Percentiles rank a stretch among this genome's conserved stretches.
These are phyloP conservation scores for Microdochium bolleyi DNA, from an alignment of 2,329 filamentous ascomycete genomes.

Conservation along the genomic window DNA sequence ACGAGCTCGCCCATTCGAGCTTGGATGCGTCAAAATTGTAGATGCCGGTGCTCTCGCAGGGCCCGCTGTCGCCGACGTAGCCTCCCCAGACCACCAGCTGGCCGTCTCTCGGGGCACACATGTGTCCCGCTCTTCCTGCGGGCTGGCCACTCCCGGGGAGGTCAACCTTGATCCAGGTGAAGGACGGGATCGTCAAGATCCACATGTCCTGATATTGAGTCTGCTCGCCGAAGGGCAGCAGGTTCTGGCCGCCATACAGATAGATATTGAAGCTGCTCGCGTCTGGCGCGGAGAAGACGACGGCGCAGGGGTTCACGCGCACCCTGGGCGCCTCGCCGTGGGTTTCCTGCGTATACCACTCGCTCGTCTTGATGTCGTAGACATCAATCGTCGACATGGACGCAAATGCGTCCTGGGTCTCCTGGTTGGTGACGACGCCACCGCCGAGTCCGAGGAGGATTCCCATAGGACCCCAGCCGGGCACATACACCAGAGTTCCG, in stretches of 20 bases:
- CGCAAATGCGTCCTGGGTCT: conserved; percentile 54
- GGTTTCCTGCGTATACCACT: conserved; percentile 69
- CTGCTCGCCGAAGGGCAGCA: conserved; percentile 51
- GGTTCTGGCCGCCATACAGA: conserved; percentile 69
- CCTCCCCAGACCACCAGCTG: conserved; percentile 67
- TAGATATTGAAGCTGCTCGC: conserved; percentile 72
- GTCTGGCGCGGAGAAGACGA: conserved; percentile 60
- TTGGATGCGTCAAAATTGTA: conserved; percentile 66
- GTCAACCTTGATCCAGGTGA: conserved; percentile 65
- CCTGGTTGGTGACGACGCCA: conserved; percentile 38
- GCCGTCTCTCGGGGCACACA: conserved; percentile 60
- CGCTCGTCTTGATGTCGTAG: conserved; percentile 64
- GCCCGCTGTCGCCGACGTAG: conserved; percentile 52
- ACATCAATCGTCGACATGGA: conserved; percentile 52
- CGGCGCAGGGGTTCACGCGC: conserved; percentile 65
- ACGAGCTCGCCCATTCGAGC: conserved; percentile 55
- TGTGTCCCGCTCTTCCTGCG: conserved; percentile 49
- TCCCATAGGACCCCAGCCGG: conserved; percentile 63
- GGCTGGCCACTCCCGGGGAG: conserved; percentile 33
- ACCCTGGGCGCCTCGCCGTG: conserved; percentile 53
- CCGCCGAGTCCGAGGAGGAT: conserved; percentile 67
- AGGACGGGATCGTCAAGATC: conserved; percentile 65
- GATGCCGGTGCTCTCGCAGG: conserved; percentile 60
- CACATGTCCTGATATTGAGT: conserved; percentile 63
- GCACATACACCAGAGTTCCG: conserved; percentile 64